phyloP scores from a whole-genome alignment of 2,329 filamentous ascomycete genomes.

The Alternaria incomplexa region DNA sequence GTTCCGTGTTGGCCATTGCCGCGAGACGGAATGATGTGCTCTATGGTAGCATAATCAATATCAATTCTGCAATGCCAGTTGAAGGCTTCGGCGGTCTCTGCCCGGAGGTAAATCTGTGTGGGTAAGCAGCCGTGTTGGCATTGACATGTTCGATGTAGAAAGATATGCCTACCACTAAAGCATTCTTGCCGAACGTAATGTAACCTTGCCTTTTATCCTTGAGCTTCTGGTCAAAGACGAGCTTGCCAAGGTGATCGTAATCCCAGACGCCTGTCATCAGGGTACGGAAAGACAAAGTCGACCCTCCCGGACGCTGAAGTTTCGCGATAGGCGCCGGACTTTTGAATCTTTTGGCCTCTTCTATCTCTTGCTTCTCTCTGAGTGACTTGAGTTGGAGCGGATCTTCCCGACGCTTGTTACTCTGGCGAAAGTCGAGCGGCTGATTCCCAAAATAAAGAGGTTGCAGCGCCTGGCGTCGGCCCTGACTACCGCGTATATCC shows the following conservation, averaged over 20 bases:
- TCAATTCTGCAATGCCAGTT: slow-evolving; percentile 47
- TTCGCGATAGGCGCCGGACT: slow-evolving; percentile 6
- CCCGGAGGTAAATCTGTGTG: slow-evolving; percentile 17
- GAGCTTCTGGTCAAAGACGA: slow-evolving; percentile 52
- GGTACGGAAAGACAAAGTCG: slow-evolving; percentile 35
- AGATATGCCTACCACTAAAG: slow-evolving; percentile 32
- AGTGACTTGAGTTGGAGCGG: slow-evolving; percentile 30
- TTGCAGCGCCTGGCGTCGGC: slow-evolving; percentile 7
- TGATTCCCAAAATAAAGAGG: slow-evolving; percentile 14
- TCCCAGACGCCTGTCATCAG: slow-evolving; percentile 51
- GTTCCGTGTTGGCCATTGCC: slow-evolving; percentile 17
- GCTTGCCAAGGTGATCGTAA: slow-evolving; percentile 37
- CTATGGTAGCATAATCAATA: slow-evolving; percentile 51
- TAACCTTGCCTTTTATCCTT: slow-evolving; percentile 50
- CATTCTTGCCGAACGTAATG: slow-evolving; percentile 43
- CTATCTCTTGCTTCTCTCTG: slow-evolving; percentile 31
- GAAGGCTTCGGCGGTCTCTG: not conserved
- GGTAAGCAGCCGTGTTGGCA: not conserved
- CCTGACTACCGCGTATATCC: slow-evolving; percentile 32
- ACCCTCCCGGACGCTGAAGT: slow-evolving; percentile 14
- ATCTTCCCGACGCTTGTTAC: slow-evolving; percentile 30
- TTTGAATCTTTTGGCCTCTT: slow-evolving; percentile 24
- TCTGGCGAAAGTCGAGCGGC: slow-evolving; percentile 18
- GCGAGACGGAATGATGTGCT: slow-evolving; percentile 44
- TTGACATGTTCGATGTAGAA: not conserved